Percentiles rank a stretch among this genome's conserved stretches.
Evolutionary conservation across 495 filamentous ascomycete genomes (phyloP).

Genomic region (Patellaria atrata): DNA sequence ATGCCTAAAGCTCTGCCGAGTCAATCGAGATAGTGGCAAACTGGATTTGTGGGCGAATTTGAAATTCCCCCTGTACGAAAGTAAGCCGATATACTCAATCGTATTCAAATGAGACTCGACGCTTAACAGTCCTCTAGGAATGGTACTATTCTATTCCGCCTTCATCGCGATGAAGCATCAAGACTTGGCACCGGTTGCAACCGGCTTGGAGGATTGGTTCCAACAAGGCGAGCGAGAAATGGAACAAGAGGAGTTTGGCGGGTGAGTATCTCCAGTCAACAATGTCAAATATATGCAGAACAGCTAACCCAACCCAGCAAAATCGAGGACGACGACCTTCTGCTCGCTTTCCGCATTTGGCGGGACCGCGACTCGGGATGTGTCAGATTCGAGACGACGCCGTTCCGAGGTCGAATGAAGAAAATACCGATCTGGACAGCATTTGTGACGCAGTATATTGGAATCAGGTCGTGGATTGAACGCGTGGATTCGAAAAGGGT

Average conservation of each 20-base stretch:
- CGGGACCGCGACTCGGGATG: conserved; percentile 49
- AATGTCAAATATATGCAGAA: not conserved
- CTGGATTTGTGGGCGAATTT: conserved; percentile 42
- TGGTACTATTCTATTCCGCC: conserved; percentile 68
- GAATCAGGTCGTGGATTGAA: conserved; percentile 16
- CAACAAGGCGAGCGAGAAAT: conserved; percentile 47
- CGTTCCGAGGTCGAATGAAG: conserved; percentile 21
- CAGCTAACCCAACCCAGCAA: conserved; percentile 33
- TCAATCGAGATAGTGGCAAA: conserved; percentile 28
- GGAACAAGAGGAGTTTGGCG: conserved; percentile 55
- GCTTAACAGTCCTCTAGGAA: conserved; percentile 29
- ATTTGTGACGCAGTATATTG: conserved; percentile 25
- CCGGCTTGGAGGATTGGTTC: conserved; percentile 41
- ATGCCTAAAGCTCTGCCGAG: conserved; percentile 40
- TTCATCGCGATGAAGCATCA: conserved; percentile 62
- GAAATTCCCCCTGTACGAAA: conserved; percentile 43
- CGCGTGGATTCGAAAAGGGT: conserved; percentile 13
- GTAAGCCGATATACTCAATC: conserved; percentile 27
- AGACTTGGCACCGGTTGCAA: conserved; percentile 38
- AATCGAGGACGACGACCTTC: conserved; percentile 55
- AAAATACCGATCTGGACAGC: conserved; percentile 29
- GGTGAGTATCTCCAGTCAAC: conserved; percentile 30
- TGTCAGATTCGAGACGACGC: conserved; percentile 38
- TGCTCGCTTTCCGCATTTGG: conserved; percentile 59
- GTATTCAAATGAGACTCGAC: not conserved